Base-by-base conservation (phyloP, 148 eudicot genomes). In the Rhododendron williamsianum region DNA sequence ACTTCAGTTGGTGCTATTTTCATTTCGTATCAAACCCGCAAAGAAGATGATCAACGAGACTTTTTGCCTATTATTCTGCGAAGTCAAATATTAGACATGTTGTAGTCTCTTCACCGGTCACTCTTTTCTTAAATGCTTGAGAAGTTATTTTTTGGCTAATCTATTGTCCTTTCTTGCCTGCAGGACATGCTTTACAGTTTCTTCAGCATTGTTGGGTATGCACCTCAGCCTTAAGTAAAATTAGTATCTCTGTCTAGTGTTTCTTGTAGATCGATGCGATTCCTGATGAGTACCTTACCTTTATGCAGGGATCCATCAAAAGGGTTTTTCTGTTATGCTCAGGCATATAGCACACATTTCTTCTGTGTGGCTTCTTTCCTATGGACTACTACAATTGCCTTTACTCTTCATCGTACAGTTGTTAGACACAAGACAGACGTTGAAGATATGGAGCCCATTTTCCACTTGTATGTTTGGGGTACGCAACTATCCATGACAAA, bases 181-280 rank as follows among this genome's bases (percentile, higher is more conserved):
- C 98, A 97, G 99, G 99, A 97, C 89, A 91, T 97, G 98, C 90
- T 95, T 76, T 97, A 97, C 95, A 97, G 99, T 88, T 97, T 97
- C 89, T 97, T 97, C 94, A 93, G 93, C 91, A 95, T 95, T 49
- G 88, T 96, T 79, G 98, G 99, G 99, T 96, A 89, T 86, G 93
- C 85, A 43, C 82, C 38, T 69, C 35, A 11, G 82, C 38, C 65
- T 86, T 81, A 76, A 67, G 81, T 85, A 78, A 74, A 45, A 60
- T 85, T 41, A 52, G 38, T 49, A 74, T 54, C 54, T 51, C n/a
- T 83, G 49, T 84, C 85, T 45, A 35, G 33, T 25, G 74, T 25
- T 45, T 78, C 85, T 86, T 84, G 80, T 86, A 30, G 69, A 30
- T 9, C 19, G 54, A 19, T 35, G 27, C 36, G n/a, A 60, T 77